Base-by-base conservation (phyloP, 2,329 filamentous ascomycete species). In the Claviceps digitariae region DNA sequence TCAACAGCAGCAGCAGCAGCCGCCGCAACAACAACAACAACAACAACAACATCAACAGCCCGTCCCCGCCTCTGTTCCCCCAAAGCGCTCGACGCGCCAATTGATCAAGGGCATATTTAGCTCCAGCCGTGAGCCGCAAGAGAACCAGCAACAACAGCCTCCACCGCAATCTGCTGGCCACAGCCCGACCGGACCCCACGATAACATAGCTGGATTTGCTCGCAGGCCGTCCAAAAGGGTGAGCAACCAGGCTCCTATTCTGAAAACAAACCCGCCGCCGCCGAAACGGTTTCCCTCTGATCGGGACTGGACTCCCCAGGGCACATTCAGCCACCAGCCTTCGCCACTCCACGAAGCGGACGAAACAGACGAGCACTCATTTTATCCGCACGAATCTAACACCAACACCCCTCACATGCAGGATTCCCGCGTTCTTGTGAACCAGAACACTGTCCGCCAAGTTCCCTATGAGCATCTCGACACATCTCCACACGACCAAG, bases 211-310 rank as follows among this genome's bases (percentile, higher is more conserved):
- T 48, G 72, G 73, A 50, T 66, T 81, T 48, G 71, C 67, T 58
- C 78, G 78, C 57, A 72, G 77, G 59, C 72, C 75, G 34, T 83
- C 81, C 46, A 82, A 79, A 69, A 73, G 78, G 61, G 68, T 76
- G 64, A 77, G 76, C 72, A 72, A 75, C 57, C 66, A 65, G 56
- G 65, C 65, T 53, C 69, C 72, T 59, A 62, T 66, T 60, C 59
- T 75, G 58, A 71, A 71, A 61, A 74, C 73, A 38, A 69, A 65
- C 57, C 60, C 67, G 57, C 64, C 69, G 55, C 55, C 62, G 48
- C 25, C 48, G 23, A 53, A 41, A 15, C 54, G 51, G 53, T 50
- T 54, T 50, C 40, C 55, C n/a, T 41, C 57, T 23, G 54, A 57
- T 34, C 57, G 55, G 31, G 57, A 61, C 40, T 63, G 59, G 55